Evolutionary conservation across 2,329 filamentous ascomycete genomes (phyloP).

Genomic region (Paramyrothecium roridum): DNA sequence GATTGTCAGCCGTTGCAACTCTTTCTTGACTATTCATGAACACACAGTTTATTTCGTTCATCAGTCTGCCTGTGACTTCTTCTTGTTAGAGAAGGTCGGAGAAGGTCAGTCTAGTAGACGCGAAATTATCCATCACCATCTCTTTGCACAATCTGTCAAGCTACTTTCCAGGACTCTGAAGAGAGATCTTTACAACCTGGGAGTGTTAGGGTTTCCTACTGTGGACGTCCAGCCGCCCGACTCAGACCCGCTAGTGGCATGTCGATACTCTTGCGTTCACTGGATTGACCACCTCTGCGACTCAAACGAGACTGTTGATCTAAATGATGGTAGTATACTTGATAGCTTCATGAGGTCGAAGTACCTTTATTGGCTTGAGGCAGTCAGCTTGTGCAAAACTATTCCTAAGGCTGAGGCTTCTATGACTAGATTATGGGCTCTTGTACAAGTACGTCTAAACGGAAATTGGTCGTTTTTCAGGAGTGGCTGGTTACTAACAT

Average conservation of each 20-base stretch:
- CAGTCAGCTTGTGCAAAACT: slow-evolving; percentile 26
- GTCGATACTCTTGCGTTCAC: slow-evolving; percentile 8
- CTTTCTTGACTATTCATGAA: neutral
- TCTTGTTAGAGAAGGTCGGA: neutral
- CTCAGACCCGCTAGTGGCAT: slow-evolving; percentile 6
- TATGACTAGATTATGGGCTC: neutral
- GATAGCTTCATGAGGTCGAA: slow-evolving; percentile 29
- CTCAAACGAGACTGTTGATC: neutral
- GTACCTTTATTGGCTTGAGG: slow-evolving; percentile 38
- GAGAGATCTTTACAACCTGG: neutral
- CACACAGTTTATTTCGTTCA: neutral
- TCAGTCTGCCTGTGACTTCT: neutral
- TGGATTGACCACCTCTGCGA: slow-evolving; percentile 10
- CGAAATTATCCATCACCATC: neutral
- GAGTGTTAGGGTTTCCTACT: slow-evolving; percentile 1
- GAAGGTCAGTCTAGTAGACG: neutral
- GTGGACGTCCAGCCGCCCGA: slow-evolving; percentile 3
- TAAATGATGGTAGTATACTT: slow-evolving; percentile 16
- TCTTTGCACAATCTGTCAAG: neutral
- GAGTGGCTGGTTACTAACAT: neutral
- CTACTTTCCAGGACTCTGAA: neutral
- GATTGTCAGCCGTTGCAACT: neutral
- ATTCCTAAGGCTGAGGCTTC: slow-evolving; percentile 10
- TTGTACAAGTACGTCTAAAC: neutral
- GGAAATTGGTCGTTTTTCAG: neutral